Percentiles rank a stretch among this genome's conserved stretches.
Conservation (phyloP, 805 yeast species). For the Metschnikowia chrysomelidarum region DNA sequence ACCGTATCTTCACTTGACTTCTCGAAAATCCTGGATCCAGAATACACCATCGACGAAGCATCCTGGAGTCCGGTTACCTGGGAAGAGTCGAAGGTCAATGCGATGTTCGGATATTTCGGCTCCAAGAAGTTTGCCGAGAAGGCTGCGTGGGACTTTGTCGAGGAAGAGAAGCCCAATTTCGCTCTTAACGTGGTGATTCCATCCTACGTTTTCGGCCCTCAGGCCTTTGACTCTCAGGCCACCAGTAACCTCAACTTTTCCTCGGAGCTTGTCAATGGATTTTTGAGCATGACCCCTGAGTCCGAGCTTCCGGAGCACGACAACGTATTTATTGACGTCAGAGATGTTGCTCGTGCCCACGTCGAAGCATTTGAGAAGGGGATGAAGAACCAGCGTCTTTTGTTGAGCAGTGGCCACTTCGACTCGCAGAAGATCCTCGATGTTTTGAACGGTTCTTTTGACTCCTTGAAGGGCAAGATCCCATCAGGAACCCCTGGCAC, state of each 20-base stretch:
- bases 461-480: conserved; percentile 42
- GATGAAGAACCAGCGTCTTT: conserved; percentile 28
- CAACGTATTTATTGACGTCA: conserved; percentile 14
- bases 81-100: conserved; percentile 31
- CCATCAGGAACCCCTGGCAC: conserved; percentile 41
- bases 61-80: conserved; percentile 55
- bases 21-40: conserved; percentile 1
- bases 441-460: conserved; percentile 37
- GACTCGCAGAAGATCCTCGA: conserved; percentile 31
- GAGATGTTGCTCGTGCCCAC: conserved; percentile 22
- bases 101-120: conserved; percentile 5
- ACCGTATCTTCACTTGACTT: conserved; percentile 10
- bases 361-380: conserved; percentile 18
- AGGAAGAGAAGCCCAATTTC: conserved; percentile 37
- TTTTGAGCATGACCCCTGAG: conserved; percentile 6
- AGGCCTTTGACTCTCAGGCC: conserved; percentile 37
- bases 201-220: conserved; percentile 51
- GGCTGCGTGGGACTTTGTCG: conserved; percentile 50
- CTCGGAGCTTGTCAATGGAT: conserved; percentile 4
- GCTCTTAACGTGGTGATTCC: conserved; percentile 43
- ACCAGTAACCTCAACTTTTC: conserved; percentile 28
- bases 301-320: neutral
- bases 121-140: conserved; percentile 13
- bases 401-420: conserved; percentile 24
- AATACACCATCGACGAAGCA: conserved; percentile 13